Conservation (phyloP, 2,329 filamentous ascomycete species). For the Thermothelomyces thermophilus region DNA sequence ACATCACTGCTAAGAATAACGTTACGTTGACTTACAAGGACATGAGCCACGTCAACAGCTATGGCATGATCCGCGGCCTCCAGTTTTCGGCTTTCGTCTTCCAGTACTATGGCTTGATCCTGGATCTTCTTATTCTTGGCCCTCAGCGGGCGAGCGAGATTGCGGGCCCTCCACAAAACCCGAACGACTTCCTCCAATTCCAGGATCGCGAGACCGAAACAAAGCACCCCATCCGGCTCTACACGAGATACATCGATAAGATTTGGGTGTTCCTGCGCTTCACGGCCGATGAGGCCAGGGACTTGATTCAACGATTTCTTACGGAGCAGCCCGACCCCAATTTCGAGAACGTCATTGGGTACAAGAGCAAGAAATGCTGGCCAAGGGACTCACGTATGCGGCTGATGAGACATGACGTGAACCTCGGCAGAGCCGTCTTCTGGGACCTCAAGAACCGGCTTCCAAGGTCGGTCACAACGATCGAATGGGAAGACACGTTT, state of each 20-base stretch:
- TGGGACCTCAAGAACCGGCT: conserved; percentile 98
- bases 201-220: conserved; percentile 87
- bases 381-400: conserved; percentile 96
- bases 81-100: conserved; percentile 99
- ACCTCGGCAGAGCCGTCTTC: conserved; percentile 93
- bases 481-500: conserved; percentile 99
- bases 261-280: conserved; percentile 98
- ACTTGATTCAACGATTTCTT: conserved; percentile 93
- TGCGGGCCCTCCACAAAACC: conserved; percentile 84
- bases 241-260: conserved; percentile 94
- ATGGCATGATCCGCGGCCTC: conserved; percentile 94
- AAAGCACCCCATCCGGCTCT: conserved; percentile 92
- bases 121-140: conserved; percentile 86
- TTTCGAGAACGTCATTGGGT: conserved; percentile 98
- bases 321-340: conserved; percentile 98
- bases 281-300: conserved; percentile 84
- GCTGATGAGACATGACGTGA: conserved; percentile 97
- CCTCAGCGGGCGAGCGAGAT: conserved; percentile 97
- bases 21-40: conserved; percentile 99
- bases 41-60: conserved; percentile 99
- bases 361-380: conserved; percentile 99
- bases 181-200: conserved; percentile 98
- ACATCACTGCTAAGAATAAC: conserved; percentile 99
- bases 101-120: conserved; percentile 94
- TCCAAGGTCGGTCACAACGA: conserved; percentile 89